These are phyloP conservation scores for Aureobasidium uvarum DNA, from an alignment of 2,329 filamentous ascomycete genomes.

Conservation along the genomic window DNA sequence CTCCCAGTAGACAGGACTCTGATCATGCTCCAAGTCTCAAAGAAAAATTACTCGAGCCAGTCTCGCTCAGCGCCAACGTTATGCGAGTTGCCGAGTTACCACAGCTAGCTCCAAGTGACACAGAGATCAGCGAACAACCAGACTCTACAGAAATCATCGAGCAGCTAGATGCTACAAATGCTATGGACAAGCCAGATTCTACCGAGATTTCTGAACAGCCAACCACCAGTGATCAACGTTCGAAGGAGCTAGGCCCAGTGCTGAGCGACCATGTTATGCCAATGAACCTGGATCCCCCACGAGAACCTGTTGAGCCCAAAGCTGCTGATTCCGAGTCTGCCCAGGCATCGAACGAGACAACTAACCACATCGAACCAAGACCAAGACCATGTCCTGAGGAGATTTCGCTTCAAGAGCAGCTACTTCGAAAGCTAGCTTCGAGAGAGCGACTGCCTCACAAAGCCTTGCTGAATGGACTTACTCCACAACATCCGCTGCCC, in stretches of 20 bases:
- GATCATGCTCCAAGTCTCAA: background rate
- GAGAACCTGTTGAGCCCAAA: background rate
- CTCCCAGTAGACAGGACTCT: background rate
- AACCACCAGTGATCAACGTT: background rate
- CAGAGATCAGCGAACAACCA: background rate
- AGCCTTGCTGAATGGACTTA: background rate
- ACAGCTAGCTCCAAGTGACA: background rate
- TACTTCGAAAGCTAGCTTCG: background rate
- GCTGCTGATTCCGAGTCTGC: background rate
- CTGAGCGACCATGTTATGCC: background rate
- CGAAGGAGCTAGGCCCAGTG: background rate
- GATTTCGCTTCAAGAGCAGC: background rate
- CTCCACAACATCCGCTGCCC: background rate
- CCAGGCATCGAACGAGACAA: background rate
- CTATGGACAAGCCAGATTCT: background rate
- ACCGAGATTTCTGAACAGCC: background rate
- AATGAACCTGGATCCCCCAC: background rate
- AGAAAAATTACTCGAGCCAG: background rate
- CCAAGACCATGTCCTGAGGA: background rate
- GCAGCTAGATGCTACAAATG: no score
- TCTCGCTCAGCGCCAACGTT: background rate
- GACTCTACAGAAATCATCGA: background rate
- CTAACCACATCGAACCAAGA: background rate
- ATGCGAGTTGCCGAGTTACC: background rate
- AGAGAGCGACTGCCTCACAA: background rate